A percentile compares a stretch with the other conserved stretches of the same genome.
These are phyloP conservation scores for Cystobasidium pallidum DNA, from an alignment of 1,284 basidiomycete species.

Conservation along the genomic window DNA sequence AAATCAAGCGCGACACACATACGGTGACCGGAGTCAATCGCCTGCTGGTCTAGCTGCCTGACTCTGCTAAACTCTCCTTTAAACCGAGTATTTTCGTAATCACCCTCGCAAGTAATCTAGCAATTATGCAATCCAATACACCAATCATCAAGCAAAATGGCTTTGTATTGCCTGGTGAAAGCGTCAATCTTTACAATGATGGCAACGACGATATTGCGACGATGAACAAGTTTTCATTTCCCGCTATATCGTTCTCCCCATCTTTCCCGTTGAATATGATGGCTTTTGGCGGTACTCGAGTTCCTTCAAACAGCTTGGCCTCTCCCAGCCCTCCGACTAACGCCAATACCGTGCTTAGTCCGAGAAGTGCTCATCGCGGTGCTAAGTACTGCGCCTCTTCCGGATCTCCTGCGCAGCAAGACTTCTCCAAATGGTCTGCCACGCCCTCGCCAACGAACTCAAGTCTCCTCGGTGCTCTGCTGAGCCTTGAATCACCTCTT, in stretches of 20 bases:
- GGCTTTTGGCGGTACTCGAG: conserved; percentile 4
- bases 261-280: conserved; percentile 21
- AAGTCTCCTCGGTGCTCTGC: not conserved
- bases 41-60: not conserved
- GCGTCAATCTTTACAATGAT: conserved; percentile 46
- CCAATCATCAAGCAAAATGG: conserved; percentile 5
- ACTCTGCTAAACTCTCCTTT: not conserved
- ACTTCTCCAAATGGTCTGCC: not conserved
- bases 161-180: conserved; percentile 2
- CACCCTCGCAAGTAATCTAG: not conserved
- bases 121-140: not conserved
- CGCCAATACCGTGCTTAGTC: conserved; percentile 11
- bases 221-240: conserved; percentile 37
- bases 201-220: conserved; percentile 46
- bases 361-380: conserved; percentile 23
- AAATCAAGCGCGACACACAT: not conserved
- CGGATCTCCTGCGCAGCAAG: not conserved
- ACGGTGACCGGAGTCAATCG: not conserved
- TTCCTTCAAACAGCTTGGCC: conserved; percentile 12
- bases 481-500: conserved; percentile 20
- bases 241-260: conserved; percentile 35
- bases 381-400: conserved; percentile 9
- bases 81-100: too few relatives aligned
- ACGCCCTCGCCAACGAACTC: conserved; percentile 1
- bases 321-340: conserved; percentile 2